Evolutionary conservation across 331 rosid species (phyloP), one percentile per base, ranked within the genome.

Genomic region (Acacia concinna): DNA sequence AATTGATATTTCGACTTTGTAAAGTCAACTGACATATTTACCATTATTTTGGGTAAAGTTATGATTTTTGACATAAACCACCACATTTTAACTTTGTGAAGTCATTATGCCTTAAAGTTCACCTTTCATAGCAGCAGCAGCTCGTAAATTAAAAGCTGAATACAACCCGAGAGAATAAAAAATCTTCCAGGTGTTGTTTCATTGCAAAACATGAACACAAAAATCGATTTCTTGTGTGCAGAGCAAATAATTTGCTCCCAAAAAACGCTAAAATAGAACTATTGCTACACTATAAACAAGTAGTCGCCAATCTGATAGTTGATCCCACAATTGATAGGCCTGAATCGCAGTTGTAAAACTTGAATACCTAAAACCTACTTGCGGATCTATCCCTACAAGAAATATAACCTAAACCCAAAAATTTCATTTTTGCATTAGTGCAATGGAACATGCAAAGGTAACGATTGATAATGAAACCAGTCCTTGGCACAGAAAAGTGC

Each of bases 401-500:
- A 23, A 64, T 64, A 81, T 64, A 81, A 73, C 44, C 77, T 41
- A 73, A 59, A 78, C 59, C 87, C 87, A 86, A 79, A 78, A 73
- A 75, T 74, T 87, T 89, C 87, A 87, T 68, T 86, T 86, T 51
- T 80, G 89, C 82, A 88, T 89, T 77, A 76, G 64, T 41, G 88
- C 73, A 71, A 84, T 83, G 47, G 94, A 80, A 67, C 87, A 83
- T 84, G 81, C 30, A 68, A 60, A 21, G 94, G 84, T 47, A 85
- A 84, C 40, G 89, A 81, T 72, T 88, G 91, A 37, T 73, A 64
- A 57, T 79, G 92, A 41, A 93, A 83, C 98, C 99, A 95, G 46
- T 93, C 99, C 85, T 89, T 91, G 49, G 94, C 83, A 79, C 99
- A 95, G 64, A 91, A 76, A 71, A 95, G 93, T 51, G 99, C 97